These are phyloP conservation scores for Aureobasidium melanogenum DNA, from an alignment of 2,329 filamentous ascomycete species.

Conservation along the genomic window DNA sequence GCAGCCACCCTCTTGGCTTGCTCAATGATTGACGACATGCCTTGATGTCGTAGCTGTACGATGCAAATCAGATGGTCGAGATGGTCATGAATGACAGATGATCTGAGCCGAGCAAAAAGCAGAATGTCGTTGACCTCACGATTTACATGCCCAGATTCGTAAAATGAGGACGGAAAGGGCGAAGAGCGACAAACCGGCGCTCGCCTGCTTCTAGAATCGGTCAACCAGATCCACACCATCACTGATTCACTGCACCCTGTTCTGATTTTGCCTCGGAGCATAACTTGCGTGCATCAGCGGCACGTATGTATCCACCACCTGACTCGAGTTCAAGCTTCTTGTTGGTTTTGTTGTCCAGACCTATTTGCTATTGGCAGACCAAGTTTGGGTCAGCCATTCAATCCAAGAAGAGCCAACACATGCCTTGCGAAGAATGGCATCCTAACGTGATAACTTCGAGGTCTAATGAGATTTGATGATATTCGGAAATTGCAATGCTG, in stretches of 20 bases:
- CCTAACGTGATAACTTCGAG: background rate
- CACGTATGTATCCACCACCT: background rate
- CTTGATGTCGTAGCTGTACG: background rate
- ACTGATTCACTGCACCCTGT: background rate
- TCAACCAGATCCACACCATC: background rate
- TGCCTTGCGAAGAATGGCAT: background rate
- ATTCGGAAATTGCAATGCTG: background rate
- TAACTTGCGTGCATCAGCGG: background rate
- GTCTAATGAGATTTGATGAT: background rate
- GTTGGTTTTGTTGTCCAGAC: background rate
- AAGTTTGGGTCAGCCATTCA: slow-evolving; percentile 7
- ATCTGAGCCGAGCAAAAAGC: slow-evolving; percentile 3
- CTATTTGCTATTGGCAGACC: background rate
- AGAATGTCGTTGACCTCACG: background rate
- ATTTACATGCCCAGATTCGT: background rate
- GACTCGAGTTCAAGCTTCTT: slow-evolving; percentile 5
- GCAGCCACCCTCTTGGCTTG: slow-evolving; percentile 4
- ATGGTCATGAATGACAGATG: background rate
- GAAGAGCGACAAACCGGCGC: slow-evolving; percentile 4
- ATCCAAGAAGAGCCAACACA: background rate
- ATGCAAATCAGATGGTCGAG: background rate
- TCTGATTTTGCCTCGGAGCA: background rate
- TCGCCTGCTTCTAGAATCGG: slow-evolving; percentile 7
- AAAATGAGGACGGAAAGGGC: background rate
- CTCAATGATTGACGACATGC: background rate